These are phyloP conservation scores for Tolypocladium inflatum DNA, from an alignment of 2,329 filamentous ascomycete genomes.

Conservation along the genomic window DNA sequence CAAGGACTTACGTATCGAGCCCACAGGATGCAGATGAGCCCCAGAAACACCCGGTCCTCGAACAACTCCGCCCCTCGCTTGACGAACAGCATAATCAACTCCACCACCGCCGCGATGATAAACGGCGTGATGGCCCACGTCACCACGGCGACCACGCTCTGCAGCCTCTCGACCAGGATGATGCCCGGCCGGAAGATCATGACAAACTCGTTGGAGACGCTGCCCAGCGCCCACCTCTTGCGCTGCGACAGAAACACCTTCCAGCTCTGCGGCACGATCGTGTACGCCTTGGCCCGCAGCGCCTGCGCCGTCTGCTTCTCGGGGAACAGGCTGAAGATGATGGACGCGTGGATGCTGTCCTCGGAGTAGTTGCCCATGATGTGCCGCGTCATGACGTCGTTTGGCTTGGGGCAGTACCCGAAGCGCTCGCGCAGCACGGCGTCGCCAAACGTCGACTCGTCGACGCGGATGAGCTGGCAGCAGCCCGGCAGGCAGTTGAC, in stretches of 20 bases:
- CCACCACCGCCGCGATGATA: conserved; percentile 28
- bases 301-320: conserved; percentile 35
- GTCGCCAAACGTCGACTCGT: conserved; percentile 38
- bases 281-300: conserved; percentile 35
- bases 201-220: conserved; percentile 38
- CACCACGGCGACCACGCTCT: conserved; percentile 34
- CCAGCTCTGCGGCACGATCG: conserved; percentile 33
- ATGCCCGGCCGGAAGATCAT: conserved; percentile 34
- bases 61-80: conserved; percentile 22
- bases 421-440: conserved; percentile 34
- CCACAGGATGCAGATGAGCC: conserved; percentile 25
- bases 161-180: conserved; percentile 31
- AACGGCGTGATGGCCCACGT: conserved; percentile 37
- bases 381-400: conserved; percentile 36
- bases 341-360: conserved; percentile 38
- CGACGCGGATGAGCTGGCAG: conserved; percentile 39
- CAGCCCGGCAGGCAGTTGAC: conserved; percentile 39
- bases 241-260: conserved; percentile 38
- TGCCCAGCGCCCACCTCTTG: conserved; percentile 38
- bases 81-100: conserved; percentile 25
- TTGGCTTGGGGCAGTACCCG: conserved; percentile 38
- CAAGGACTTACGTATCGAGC: conserved; percentile 28
- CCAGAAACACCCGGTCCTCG: conserved; percentile 23
- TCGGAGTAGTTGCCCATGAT: conserved; percentile 40
- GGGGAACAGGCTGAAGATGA: conserved; percentile 36